Evolutionary conservation across 768 basidiomycete genomes (phyloP).

Genomic region (Pholiota molesta): DNA sequence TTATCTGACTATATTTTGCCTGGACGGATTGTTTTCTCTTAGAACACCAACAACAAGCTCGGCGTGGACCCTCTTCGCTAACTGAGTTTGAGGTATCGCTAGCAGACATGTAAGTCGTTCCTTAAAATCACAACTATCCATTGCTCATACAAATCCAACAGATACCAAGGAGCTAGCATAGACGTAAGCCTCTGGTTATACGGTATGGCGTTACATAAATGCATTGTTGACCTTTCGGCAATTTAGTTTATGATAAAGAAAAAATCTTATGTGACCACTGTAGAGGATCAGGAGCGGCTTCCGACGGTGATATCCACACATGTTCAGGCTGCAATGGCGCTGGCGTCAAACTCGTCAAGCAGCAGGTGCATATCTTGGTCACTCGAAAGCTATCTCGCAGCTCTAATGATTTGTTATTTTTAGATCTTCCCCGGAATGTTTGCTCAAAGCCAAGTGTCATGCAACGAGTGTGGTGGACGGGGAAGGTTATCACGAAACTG

Average conservation of each 20-base stretch:
- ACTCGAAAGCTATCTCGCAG: neutral
- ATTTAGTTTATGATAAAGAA: constrained; percentile 90
- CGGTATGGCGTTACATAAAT: too few species aligned
- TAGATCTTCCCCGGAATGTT: constrained; percentile 96
- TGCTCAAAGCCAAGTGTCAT: constrained; percentile 83
- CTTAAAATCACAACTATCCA: neutral
- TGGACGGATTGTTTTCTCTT: constrained; percentile 1
- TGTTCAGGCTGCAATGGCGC: constrained; percentile 84
- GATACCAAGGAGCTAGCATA: constrained; percentile 84
- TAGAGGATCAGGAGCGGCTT: constrained; percentile 92
- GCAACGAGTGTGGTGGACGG: constrained; percentile 87
- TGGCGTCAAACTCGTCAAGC: constrained; percentile 83
- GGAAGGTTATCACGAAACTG: constrained; percentile 70
- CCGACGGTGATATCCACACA: constrained; percentile 84
- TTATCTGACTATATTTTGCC: neutral
- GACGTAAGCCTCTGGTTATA: constrained; percentile 52
- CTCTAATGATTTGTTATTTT: neutral
- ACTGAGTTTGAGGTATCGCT: constrained; percentile 87
- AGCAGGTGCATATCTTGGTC: constrained; percentile 55
- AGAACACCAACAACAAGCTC: constrained; percentile 64
- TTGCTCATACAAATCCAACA: constrained; percentile 29
- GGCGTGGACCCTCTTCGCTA: constrained; percentile 74
- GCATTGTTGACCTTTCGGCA: neutral
- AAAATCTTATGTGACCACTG: constrained; percentile 95
- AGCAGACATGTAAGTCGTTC: constrained; percentile 69